A percentile compares a stretch with the other conserved stretches of the same genome.
phyloP scores from a whole-genome alignment of 306 rosid species.

The Pueraria montana region DNA sequence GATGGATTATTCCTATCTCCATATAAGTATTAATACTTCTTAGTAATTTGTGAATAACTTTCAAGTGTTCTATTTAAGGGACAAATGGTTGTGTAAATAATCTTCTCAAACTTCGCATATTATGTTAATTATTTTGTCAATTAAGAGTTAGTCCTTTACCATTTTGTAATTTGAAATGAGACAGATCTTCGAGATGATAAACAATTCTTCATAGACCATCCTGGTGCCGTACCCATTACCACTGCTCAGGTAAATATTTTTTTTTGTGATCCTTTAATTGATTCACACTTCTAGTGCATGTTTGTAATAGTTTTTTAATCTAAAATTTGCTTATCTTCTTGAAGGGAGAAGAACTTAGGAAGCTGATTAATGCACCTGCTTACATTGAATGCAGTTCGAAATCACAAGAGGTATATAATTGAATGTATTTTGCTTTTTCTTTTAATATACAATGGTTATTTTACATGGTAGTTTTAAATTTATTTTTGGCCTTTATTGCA shows the following conservation, averaged over 20 bases:
- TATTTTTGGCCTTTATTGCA: conserved; percentile 50
- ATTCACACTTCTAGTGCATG: neutral
- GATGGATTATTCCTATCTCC: neutral
- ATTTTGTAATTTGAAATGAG: conserved; percentile 51
- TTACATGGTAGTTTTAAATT: conserved; percentile 8
- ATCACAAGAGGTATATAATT: conserved; percentile 77
- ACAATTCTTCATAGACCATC: conserved; percentile 94
- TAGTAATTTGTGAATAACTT: neutral
- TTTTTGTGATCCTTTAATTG: neutral
- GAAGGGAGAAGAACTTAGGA: conserved; percentile 97
- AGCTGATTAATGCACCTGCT: conserved; percentile 92
- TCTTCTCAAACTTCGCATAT: neutral
- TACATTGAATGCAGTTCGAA: conserved; percentile 99
- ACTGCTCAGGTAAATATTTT: conserved; percentile 73
- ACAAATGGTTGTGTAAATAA: neutral
- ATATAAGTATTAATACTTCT: neutral
- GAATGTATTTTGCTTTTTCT: neutral
- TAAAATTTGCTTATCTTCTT: conserved; percentile 39
- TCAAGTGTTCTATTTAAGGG: neutral
- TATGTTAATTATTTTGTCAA: neutral
- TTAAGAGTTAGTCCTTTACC: conserved; percentile 19
- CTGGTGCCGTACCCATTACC: conserved; percentile 95
- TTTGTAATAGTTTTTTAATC: neutral
- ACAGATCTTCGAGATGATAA: conserved; percentile 98
- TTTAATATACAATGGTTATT: neutral